phyloP scores from a whole-genome alignment of 441 rosid species.

The Gossypium laxum region DNA sequence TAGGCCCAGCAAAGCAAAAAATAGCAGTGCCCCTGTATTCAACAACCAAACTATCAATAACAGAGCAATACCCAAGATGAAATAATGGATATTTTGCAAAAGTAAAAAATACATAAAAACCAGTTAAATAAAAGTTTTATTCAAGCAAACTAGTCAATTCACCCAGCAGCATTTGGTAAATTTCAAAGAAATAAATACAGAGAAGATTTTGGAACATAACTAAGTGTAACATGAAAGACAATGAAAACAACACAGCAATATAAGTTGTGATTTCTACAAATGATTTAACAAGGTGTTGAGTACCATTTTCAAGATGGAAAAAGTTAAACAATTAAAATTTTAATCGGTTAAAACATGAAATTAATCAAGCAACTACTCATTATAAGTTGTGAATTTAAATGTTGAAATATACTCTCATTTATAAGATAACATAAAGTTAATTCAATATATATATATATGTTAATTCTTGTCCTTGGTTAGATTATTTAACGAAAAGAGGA shows the following conservation, averaged over 20 bases:
- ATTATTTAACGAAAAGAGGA: not conserved
- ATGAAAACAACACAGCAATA: not conserved
- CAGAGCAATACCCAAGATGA: not conserved
- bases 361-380: not conserved
- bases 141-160: not conserved
- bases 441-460: not conserved
- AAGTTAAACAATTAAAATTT: not conserved
- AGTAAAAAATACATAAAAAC: slow-evolving; percentile 3
- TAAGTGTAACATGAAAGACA: not conserved
- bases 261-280: not conserved
- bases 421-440: not conserved
- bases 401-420: not conserved
- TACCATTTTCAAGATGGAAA: not conserved
- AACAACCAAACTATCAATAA: slow-evolving; percentile 4
- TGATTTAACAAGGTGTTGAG: not conserved
- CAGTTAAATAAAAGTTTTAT: not conserved
- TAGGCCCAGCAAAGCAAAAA: slow-evolving; percentile 94
- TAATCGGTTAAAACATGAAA: not conserved
- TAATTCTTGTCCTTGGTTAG: not conserved
- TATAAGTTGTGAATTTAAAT: not conserved
- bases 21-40: slow-evolving; percentile 71
- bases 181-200: not conserved
- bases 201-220: not conserved
- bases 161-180: not conserved
- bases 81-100: not conserved